Percentiles rank a stretch among this genome's conserved stretches.
These are phyloP conservation scores for Pythium diclinum DNA, from an alignment of 352 stramenopile species.

Conservation along the genomic window DNA sequence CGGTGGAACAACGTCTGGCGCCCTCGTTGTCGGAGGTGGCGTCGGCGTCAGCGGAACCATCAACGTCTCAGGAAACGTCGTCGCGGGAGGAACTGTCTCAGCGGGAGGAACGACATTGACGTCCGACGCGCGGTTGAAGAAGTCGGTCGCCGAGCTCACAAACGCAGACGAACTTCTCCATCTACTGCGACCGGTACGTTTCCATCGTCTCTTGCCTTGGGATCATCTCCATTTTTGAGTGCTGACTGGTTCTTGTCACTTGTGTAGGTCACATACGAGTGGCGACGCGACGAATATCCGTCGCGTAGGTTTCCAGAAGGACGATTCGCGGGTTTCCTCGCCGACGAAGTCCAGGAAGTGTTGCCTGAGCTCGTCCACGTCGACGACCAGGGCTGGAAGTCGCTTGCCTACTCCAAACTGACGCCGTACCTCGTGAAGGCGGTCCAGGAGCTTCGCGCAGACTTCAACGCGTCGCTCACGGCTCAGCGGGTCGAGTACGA, in stretches of 20 bases:
- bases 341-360: constrained; percentile 57
- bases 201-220: neutral
- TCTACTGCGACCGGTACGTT: constrained; percentile 40
- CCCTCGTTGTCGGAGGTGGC: constrained; percentile 41
- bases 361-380: constrained; percentile 52
- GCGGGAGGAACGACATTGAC: constrained; percentile 4
- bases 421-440: constrained; percentile 52
- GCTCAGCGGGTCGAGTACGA: constrained; percentile 2
- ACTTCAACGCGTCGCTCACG: constrained; percentile 25
- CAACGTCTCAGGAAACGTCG: constrained; percentile 25
- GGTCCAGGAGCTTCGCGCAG: constrained; percentile 51
- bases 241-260: constrained; percentile 1
- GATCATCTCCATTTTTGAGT: neutral
- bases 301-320: constrained; percentile 36
- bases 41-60: constrained; percentile 32
- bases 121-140: constrained; percentile 49
- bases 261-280: constrained; percentile 49
- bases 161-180: constrained; percentile 28
- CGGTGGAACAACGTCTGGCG: constrained; percentile 21
- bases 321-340: constrained; percentile 51
- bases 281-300: constrained; percentile 44
- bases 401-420: constrained; percentile 55
- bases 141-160: constrained; percentile 24
- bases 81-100: too few relatives aligned
- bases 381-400: constrained; percentile 48